Evolutionary conservation across 495 filamentous ascomycete species (phyloP), one percentile per base, ranked within the genome.

Genomic region (Aspergillus steynii): DNA sequence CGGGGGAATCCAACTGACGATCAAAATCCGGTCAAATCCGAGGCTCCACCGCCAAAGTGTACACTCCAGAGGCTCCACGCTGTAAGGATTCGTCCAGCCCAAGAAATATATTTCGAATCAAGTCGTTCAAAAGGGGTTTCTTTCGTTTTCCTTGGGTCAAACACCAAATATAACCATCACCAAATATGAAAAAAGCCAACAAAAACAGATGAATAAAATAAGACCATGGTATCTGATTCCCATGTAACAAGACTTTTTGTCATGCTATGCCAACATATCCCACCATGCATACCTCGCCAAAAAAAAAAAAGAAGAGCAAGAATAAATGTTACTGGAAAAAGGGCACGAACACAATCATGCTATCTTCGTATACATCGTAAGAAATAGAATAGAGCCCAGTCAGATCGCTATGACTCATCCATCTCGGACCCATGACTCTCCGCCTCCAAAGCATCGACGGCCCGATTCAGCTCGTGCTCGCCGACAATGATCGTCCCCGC

Each of bases 401-500:
- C 20, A 20, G 20, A 20, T 20, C 20, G 20, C 37, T 42, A 8
- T 12, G 1, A 4, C 37, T 42, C 37, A 42, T 12, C 14, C 37
- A 42, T 49, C 51, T 65, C 66, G 20, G 64, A 62, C 29, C 64
- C 60, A 27, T 67, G 65, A 52, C 63, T 79, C 50, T 81, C 77
- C 31, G 71, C 74, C n/a, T 80, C 75, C 63, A 97, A 74, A 0
- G 90, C 90, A 58, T 83, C 83, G 65, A 97, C 76, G 0, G 92
- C 93, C 54, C 82, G 82, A 28, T 78, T 77, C 29, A 93, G 76
- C 69, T 93, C 90, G 61, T 88, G 84, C 66, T 87, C 82, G 1
- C 84, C 84, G 58, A 99, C 84, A 64, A 99, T 90, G 8, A 99
- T 94, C 2, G 91, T 94, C 5, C 95, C 95, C 0, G 94, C 92